Conservation (phyloP, 2,329 filamentous ascomycete species). For the Penicillium palitans region DNA sequence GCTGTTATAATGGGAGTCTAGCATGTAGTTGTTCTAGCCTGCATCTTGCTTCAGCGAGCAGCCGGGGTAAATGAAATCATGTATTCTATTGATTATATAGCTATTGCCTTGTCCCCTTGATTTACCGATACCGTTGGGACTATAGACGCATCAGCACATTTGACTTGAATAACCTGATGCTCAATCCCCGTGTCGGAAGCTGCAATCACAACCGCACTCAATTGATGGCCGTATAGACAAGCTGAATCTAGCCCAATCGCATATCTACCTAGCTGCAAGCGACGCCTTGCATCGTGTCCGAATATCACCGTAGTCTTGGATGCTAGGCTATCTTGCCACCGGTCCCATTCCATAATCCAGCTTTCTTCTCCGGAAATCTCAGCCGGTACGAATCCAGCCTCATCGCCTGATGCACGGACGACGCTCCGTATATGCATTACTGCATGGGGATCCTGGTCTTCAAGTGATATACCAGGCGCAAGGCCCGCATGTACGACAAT, state of each 20-base stretch:
- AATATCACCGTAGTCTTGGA: conserved; percentile 25
- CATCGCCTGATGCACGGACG: neutral
- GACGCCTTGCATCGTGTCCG: conserved; percentile 27
- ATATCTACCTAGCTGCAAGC: conserved; percentile 22
- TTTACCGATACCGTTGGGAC: conserved; percentile 3
- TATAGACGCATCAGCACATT: conserved; percentile 20
- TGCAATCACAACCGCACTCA: conserved; percentile 23
- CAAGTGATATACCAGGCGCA: conserved; percentile 16
- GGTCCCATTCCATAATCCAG: conserved; percentile 24
- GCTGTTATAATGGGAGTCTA: too few relatives aligned
- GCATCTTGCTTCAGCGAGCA: neutral
- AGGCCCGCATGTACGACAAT: conserved; percentile 25
- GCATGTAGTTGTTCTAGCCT: neutral
- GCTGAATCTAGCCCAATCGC: conserved; percentile 25
- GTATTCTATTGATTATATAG: neutral
- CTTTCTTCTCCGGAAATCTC: conserved; percentile 21
- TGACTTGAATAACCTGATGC: conserved; percentile 20
- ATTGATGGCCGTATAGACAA: conserved; percentile 23
- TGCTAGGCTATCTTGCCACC: conserved; percentile 19
- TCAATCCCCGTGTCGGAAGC: neutral
- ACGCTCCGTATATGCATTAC: conserved; percentile 25
- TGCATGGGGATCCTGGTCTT: conserved; percentile 21
- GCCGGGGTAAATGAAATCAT: neutral
- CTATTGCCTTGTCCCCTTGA: neutral
- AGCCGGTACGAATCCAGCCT: conserved; percentile 2